phyloP scores from a whole-genome alignment of 2,329 filamentous ascomycete species.

The Mycosphaerelloides madeirae region DNA sequence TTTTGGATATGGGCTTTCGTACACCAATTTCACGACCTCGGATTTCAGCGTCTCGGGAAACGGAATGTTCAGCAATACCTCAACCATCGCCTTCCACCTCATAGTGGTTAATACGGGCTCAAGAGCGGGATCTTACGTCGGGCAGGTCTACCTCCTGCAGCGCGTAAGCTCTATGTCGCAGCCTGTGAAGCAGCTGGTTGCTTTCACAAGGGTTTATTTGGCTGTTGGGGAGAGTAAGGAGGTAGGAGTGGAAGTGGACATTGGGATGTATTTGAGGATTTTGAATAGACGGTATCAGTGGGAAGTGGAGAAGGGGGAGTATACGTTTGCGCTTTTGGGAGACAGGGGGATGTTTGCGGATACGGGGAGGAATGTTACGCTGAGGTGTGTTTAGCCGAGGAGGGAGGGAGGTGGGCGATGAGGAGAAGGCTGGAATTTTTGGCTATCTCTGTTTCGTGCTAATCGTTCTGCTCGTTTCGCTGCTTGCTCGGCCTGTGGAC shows the following conservation, averaged over 20 bases:
- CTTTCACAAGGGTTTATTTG: constrained; percentile 40
- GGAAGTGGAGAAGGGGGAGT: constrained; percentile 41
- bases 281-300: constrained; percentile 41
- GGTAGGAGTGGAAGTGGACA: constrained; percentile 37
- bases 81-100: constrained; percentile 35
- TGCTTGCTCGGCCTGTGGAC: no score
- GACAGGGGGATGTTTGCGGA: constrained; percentile 27
- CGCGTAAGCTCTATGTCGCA: constrained; percentile 40
- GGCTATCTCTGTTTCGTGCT: no score
- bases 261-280: constrained; percentile 41
- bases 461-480: no score
- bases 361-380: constrained; percentile 37
- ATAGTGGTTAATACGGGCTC: constrained; percentile 34
- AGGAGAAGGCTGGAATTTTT: no score
- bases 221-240: constrained; percentile 28
- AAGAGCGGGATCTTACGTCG: constrained; percentile 36
- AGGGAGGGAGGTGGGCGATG: no score
- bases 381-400: constrained; percentile 32
- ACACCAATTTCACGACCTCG: constrained; percentile 6
- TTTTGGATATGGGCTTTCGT: constrained; percentile 13
- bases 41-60: background rate
- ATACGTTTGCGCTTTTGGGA: constrained; percentile 14
- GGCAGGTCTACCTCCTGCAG: constrained; percentile 40
- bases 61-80: background rate
- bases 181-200: constrained; percentile 42